Conservation (phyloP, 2,329 filamentous ascomycete species). For the Colletotrichum limetticola region DNA sequence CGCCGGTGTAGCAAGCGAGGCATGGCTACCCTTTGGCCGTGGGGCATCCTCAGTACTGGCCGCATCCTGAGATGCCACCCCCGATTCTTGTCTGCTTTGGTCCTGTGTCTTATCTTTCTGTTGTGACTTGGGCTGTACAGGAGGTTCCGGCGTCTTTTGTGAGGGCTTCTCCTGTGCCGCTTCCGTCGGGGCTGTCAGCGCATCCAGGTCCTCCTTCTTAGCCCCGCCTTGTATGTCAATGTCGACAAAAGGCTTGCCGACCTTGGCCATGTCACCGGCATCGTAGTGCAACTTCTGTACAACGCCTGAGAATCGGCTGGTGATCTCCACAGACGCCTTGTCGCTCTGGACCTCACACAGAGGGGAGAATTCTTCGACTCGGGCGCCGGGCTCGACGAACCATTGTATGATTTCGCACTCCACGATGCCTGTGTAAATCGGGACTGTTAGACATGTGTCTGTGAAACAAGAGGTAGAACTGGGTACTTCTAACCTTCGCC, state of each 20-base stretch:
- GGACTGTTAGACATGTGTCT: constrained; percentile 31
- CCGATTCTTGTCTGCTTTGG: constrained; percentile 24
- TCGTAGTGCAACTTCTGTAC: constrained; percentile 98
- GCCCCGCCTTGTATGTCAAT: constrained; percentile 90
- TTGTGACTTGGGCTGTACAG: background rate
- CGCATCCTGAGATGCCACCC: background rate
- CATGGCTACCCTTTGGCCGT: constrained; percentile 69
- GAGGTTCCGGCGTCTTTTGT: constrained; percentile 34
- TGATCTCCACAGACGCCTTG: constrained; percentile 92
- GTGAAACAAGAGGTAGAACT: background rate
- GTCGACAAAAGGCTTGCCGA: constrained; percentile 93
- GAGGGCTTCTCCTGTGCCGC: constrained; percentile 39
- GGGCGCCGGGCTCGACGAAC: constrained; percentile 96
- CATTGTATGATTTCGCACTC: constrained; percentile 99
- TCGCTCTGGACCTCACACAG: constrained; percentile 98
- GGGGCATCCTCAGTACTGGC: constrained; percentile 32
- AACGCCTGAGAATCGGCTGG: constrained; percentile 92
- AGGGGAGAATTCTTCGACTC: constrained; percentile 97
- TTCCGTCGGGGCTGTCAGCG: constrained; percentile 34
- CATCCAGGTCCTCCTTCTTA: constrained; percentile 67
- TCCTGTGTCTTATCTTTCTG: constrained; percentile 6
- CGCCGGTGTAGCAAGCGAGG: constrained; percentile 87
- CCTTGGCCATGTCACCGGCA: constrained; percentile 94
- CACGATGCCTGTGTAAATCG: constrained; percentile 78
- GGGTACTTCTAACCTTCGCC: constrained; percentile 74